Percentiles rank a stretch among this genome's conserved stretches.
Conservation (phyloP, 345 rosid species). For the Eucalyptus erythrocorys region DNA sequence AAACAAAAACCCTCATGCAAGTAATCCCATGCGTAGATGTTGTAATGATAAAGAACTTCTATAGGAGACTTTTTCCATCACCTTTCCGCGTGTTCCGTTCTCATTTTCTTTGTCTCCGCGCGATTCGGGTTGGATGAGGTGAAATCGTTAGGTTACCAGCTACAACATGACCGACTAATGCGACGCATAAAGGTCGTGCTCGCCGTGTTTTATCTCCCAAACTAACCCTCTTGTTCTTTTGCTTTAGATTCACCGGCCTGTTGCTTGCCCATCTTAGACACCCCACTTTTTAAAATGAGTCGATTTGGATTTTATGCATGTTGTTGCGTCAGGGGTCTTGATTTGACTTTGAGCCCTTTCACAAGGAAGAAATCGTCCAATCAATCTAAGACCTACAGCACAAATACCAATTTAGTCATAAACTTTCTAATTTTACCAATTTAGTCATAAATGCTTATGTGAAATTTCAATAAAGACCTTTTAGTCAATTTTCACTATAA, state of each 20-base stretch:
- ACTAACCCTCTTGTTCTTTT: neutral
- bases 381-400: rapidly evolving
- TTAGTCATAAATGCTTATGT: rapidly evolving
- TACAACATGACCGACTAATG: neutral
- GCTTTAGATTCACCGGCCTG: neutral
- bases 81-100: neutral
- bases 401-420: rapidly evolving
- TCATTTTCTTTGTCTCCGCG: neutral
- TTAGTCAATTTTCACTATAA: rapidly evolving
- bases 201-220: neutral
- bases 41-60: neutral
- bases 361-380: neutral
- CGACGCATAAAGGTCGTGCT: neutral
- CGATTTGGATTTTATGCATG: neutral
- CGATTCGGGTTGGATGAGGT: neutral
- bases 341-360: neutral
- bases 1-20: neutral
- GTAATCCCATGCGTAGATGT: neutral
- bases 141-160: neutral
- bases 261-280: neutral
- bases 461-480: neutral
- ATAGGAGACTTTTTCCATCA: neutral
- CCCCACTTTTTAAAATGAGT: neutral
- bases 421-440: neutral
- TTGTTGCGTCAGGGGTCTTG: neutral